phyloP scores from a whole-genome alignment of 1,139 yeast genomes.

The Eremothecium gossypii region DNA sequence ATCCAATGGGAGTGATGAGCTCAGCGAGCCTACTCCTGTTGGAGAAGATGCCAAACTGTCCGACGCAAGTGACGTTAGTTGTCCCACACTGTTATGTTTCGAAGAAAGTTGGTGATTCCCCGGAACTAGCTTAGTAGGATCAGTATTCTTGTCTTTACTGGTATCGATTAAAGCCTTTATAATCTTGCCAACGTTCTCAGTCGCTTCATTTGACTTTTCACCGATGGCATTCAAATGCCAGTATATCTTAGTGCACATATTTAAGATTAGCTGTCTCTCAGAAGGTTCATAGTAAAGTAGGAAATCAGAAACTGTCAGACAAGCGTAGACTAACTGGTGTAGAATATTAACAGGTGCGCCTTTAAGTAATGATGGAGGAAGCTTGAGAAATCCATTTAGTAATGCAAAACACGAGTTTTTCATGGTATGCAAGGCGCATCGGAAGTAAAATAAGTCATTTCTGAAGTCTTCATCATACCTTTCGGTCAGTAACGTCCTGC shows the following conservation, averaged over 20 bases:
- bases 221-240: conserved; percentile 49
- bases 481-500: conserved; percentile 32
- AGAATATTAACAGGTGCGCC: conserved; percentile 44
- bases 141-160: conserved; percentile 21
- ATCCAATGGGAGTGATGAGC: conserved; percentile 1
- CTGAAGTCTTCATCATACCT: conserved; percentile 17
- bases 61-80: conserved; percentile 1
- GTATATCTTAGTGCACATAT: conserved; percentile 40
- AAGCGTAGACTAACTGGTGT: conserved; percentile 43
- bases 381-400: conserved; percentile 34
- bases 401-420: conserved; percentile 36
- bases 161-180: conserved; percentile 41
- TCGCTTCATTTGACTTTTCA: conserved; percentile 44
- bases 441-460: conserved; percentile 10
- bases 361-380: conserved; percentile 37
- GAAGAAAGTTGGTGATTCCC: conserved; percentile 4
- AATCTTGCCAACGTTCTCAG: conserved; percentile 45
- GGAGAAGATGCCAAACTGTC: background rate
- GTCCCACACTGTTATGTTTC: conserved; percentile 5
- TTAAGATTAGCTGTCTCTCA: conserved; percentile 34
- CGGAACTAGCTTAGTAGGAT: background rate
- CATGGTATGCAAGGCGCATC: conserved; percentile 32
- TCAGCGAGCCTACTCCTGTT: conserved; percentile 1
- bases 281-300: conserved; percentile 31
- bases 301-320: conserved; percentile 41